phyloP scores from a whole-genome alignment of 805 yeast genomes.

The Lachancea sp. region DNA sequence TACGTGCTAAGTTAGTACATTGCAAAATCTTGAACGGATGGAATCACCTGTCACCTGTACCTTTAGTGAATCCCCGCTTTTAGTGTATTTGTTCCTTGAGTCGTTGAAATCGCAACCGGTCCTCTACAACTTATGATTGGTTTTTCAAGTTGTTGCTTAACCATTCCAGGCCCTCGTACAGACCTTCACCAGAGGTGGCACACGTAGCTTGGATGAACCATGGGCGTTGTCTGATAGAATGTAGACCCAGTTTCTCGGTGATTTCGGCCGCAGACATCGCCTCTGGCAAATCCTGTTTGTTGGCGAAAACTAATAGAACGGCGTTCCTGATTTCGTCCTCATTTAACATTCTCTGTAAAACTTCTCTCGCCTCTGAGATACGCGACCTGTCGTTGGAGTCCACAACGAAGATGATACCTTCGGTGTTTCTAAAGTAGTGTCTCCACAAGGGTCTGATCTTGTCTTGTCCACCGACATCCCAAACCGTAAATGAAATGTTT shows the following conservation, averaged over 20 bases:
- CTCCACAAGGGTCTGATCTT: constrained; percentile 98
- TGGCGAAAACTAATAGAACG: constrained; percentile 89
- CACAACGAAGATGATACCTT: constrained; percentile 95
- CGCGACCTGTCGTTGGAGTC: constrained; percentile 98
- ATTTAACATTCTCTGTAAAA: constrained; percentile 94
- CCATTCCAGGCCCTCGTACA: constrained; percentile 97
- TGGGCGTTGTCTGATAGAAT: constrained; percentile 96
- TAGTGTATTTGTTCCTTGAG: not conserved
- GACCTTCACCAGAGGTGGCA: constrained; percentile 99
- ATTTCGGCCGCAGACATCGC: constrained; percentile 99
- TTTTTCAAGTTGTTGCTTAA: constrained; percentile 84
- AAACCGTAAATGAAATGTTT: constrained; percentile 92
- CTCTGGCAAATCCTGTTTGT: constrained; percentile 97
- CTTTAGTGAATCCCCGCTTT: constrained; percentile 2
- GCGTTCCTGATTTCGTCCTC: constrained; percentile 98
- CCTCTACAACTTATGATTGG: constrained; percentile 35
- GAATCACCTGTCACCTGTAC: constrained; percentile 4
- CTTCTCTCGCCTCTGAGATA: constrained; percentile 96
- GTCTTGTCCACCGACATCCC: constrained; percentile 99
- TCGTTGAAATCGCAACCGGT: not conserved
- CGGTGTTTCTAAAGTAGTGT: constrained; percentile 97
- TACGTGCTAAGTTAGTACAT: constrained; percentile 1
- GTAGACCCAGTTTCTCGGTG: constrained; percentile 93
- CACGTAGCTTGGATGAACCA: constrained; percentile 99
- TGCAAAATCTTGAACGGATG: not conserved